Evolutionary conservation across 305 asterid species (phyloP).

Genomic region (Fraxinus floribunda): DNA sequence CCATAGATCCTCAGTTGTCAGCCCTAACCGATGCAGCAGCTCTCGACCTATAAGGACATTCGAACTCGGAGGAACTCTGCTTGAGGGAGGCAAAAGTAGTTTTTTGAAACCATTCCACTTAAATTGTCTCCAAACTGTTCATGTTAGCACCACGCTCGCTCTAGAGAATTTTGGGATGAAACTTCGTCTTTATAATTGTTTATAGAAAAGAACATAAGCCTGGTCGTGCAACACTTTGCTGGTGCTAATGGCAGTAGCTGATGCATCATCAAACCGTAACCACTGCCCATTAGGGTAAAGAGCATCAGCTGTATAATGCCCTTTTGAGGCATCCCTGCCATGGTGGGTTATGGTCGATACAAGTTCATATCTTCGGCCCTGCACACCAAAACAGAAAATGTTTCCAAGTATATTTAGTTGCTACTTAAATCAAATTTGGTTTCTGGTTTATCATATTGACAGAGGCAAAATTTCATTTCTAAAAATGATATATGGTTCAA

Average conservation of each 20-base stretch:
- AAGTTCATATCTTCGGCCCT: conserved; percentile 83
- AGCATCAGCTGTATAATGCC: conserved; percentile 87
- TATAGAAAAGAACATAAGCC: conserved; percentile 84
- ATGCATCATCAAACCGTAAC: conserved; percentile 82
- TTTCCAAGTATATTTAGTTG: background rate
- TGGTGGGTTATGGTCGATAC: conserved; percentile 89
- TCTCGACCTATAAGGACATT: background rate
- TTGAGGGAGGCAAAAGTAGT: background rate
- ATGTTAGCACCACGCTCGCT: background rate
- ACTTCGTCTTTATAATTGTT: conserved; percentile 45
- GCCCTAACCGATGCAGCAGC: background rate
- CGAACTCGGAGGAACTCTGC: background rate
- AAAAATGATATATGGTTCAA: background rate
- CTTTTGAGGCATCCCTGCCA: conserved; percentile 86
- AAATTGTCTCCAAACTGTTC: background rate
- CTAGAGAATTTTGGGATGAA: no score
- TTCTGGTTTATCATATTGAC: background rate
- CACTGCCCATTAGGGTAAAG: conserved; percentile 58
- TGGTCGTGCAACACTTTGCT: conserved; percentile 70
- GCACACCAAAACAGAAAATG: conserved; percentile 9
- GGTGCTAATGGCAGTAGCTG: conserved; percentile 49
- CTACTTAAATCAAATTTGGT: background rate
- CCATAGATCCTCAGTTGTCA: background rate
- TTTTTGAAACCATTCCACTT: background rate
- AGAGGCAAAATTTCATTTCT: background rate